Evolutionary conservation across 257 asterid genomes (phyloP).

Genomic region (Linaria vulgaris): DNA sequence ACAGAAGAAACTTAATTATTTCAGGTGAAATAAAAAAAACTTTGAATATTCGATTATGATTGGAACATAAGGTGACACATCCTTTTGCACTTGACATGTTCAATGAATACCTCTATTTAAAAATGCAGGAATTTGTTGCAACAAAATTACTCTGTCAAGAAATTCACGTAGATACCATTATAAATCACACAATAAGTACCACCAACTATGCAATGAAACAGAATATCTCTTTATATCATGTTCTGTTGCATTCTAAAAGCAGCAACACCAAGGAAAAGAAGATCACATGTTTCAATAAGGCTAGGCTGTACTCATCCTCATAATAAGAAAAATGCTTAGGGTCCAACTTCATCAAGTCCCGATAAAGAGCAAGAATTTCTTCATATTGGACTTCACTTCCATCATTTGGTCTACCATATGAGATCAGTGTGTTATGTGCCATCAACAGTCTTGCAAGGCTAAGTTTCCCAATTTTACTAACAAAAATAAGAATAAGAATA

Average conservation of each 20-base stretch:
- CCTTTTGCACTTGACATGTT: background rate
- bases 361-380: conserved; percentile 75
- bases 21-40: background rate
- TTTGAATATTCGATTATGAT: too few species aligned
- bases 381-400: conserved; percentile 39
- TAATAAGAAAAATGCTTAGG: conserved; percentile 70
- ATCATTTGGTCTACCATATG: conserved; percentile 36
- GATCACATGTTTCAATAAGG: conserved; percentile 71
- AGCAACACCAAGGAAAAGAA: conserved; percentile 13
- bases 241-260: conserved; percentile 6
- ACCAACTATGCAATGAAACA: conserved; percentile 10
- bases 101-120: conserved; percentile 3
- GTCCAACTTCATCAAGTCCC: conserved; percentile 72
- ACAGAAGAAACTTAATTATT: background rate
- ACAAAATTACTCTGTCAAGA: background rate
- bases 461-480: conserved; percentile 95
- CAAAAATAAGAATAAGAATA: conserved; percentile 27
- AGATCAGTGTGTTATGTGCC: conserved; percentile 59
- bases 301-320: conserved; percentile 72
- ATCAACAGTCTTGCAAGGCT: conserved; percentile 86
- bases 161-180: conserved; percentile 10
- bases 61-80: background rate
- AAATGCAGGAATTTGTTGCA: background rate
- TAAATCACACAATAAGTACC: conserved; percentile 11
- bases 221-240: conserved; percentile 6